phyloP scores from a whole-genome alignment of 768 basidiomycete genomes.

The Dioszegia hungarica region DNA sequence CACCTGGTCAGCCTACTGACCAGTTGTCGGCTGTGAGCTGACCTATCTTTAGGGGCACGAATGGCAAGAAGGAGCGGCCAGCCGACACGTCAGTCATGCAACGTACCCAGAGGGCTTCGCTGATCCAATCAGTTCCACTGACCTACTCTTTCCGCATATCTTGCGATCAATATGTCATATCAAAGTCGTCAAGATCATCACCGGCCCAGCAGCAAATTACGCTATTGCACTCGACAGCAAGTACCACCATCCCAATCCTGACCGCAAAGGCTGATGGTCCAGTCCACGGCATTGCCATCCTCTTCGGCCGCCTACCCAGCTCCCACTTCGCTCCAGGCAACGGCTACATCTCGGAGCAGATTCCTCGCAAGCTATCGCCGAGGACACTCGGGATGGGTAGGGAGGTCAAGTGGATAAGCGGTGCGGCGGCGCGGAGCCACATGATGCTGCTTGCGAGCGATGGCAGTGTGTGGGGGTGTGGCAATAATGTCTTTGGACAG shows the following conservation, averaged over 20 bases:
- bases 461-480: constrained; percentile 78
- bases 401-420: constrained; percentile 62
- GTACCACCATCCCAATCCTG: constrained; percentile 1
- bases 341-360: constrained; percentile 64
- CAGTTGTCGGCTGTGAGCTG: constrained; percentile 15
- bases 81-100: constrained; percentile 36
- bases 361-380: constrained; percentile 62
- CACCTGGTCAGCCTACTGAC: constrained; percentile 63
- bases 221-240: constrained; percentile 41
- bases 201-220: constrained; percentile 49
- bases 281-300: constrained; percentile 69
- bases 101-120: background rate
- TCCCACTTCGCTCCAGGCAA: constrained; percentile 58
- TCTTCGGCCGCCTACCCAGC: constrained; percentile 79
- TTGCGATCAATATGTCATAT: constrained; percentile 81
- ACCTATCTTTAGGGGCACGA: constrained; percentile 61
- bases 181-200: constrained; percentile 65
- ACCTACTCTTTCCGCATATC: constrained; percentile 82
- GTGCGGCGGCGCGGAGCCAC: constrained; percentile 78
- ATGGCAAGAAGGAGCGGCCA: constrained; percentile 69
- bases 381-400: constrained; percentile 57
- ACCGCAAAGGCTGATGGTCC: background rate
- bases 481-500: constrained; percentile 61
- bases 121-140: constrained; percentile 50
- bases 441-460: constrained; percentile 74